Evolutionary conservation across 2,329 filamentous ascomycete species (phyloP).

Genomic region (Scedosporium dehoogii): DNA sequence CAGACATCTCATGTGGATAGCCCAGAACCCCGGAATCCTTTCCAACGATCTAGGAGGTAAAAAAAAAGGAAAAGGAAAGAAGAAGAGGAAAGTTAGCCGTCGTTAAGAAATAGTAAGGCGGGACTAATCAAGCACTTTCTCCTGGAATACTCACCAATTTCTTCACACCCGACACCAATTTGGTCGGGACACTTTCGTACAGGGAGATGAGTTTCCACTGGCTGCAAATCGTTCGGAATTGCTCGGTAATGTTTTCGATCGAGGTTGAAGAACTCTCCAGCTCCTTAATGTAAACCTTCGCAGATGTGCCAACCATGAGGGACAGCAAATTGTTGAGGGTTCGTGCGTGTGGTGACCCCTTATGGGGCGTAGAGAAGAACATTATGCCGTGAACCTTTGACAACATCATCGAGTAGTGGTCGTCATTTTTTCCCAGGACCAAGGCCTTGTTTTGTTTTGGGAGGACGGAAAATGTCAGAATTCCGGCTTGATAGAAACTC

Average conservation of each 20-base stretch:
- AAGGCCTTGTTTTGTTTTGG: not conserved
- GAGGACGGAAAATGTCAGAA: no score
- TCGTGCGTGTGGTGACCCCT: not conserved
- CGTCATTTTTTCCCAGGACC: not conserved
- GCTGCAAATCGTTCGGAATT: not conserved
- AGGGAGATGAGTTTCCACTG: not conserved
- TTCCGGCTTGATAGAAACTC: no score
- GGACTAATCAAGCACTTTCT: not conserved
- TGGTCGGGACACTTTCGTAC: not conserved
- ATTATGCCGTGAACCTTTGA: not conserved
- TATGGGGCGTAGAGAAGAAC: not conserved
- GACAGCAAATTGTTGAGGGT: not conserved
- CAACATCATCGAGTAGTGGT: not conserved
- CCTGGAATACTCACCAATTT: not conserved
- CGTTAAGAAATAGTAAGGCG: not conserved
- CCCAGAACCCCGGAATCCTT: not conserved
- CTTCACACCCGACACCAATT: not conserved
- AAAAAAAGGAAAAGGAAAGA: not conserved
- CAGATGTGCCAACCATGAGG: not conserved
- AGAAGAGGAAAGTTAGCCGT: not conserved
- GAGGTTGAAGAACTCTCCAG: not conserved
- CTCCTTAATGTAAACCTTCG: not conserved
- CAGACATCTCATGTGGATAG: not conserved
- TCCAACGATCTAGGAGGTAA: not conserved
- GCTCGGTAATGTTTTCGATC: not conserved